These are phyloP conservation scores for Arabidopsis suecica DNA, from an alignment of 345 rosid genomes.

Conservation along the genomic window DNA sequence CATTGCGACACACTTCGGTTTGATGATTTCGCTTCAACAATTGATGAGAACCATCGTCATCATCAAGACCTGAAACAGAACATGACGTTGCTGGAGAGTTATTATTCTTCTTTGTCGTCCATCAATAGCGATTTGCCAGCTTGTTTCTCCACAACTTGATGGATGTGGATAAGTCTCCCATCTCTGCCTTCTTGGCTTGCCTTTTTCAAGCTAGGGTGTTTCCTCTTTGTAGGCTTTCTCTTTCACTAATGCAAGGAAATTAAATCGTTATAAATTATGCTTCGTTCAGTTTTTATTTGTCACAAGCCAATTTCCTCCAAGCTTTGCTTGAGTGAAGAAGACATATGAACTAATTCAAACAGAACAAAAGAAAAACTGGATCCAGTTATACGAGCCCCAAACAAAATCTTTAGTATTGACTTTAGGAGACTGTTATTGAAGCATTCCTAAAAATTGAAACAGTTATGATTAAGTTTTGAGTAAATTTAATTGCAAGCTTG, in stretches of 20 bases:
- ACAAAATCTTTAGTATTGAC: too few species aligned
- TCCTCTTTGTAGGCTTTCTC: conserved; percentile 27
- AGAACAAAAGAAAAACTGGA: neutral
- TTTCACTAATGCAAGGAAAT: conserved; percentile 25
- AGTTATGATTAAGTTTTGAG: neutral
- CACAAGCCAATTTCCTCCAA: neutral
- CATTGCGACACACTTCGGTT: conserved; percentile 4
- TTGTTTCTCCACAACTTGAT: conserved; percentile 42
- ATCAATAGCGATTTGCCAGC: conserved; percentile 32
- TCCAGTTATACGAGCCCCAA: too few species aligned
- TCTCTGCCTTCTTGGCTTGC: conserved; percentile 20
- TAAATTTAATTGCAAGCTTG: neutral
- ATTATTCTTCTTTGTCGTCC: conserved; percentile 33
- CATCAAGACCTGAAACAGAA: conserved; percentile 37
- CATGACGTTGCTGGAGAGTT: conserved; percentile 38
- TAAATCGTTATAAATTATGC: neutral
- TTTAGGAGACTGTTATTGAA: neutral
- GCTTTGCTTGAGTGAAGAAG: neutral
- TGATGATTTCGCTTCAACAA: conserved; percentile 16
- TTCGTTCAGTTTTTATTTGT: neutral
- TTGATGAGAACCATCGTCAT: conserved; percentile 18
- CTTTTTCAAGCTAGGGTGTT: conserved; percentile 30
- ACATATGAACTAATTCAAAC: neutral
- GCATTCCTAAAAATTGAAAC: too few species aligned
- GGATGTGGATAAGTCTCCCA: too few species aligned